Evolutionary conservation across 352 stramenopile species (phyloP).

Genomic region (Globisporangium abappressorium): DNA sequence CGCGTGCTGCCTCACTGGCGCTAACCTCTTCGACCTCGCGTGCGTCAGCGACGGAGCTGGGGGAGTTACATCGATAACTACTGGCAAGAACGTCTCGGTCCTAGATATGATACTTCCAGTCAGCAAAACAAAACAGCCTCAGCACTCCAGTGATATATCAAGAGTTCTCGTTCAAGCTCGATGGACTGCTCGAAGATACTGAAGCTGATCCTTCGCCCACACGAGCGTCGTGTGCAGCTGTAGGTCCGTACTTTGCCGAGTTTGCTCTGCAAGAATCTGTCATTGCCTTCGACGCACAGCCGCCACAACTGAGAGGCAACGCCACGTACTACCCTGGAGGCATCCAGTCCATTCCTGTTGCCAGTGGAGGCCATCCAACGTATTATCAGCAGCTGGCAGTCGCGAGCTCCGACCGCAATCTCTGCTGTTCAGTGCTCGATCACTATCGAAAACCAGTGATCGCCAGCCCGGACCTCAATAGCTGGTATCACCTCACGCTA

Average conservation of each 20-base stretch:
- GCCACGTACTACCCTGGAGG: constrained; percentile 10
- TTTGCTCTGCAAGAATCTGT: neutral
- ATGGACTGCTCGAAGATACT: neutral
- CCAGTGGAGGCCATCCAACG: constrained; percentile 30
- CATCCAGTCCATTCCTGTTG: constrained; percentile 29
- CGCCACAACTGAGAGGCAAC: neutral
- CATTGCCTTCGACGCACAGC: neutral
- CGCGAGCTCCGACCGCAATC: constrained; percentile 31
- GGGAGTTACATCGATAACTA: neutral
- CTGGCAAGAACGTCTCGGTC: neutral
- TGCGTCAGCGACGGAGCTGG: neutral
- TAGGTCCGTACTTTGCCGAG: too few species aligned
- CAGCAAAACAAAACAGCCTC: neutral
- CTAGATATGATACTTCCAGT: neutral
- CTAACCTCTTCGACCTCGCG: neutral
- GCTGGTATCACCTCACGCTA: constrained; percentile 45
- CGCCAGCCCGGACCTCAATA: constrained; percentile 20
- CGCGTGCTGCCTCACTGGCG: neutral
- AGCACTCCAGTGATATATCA: neutral
- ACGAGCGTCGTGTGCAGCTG: too few species aligned
- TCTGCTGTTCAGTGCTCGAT: constrained; percentile 49
- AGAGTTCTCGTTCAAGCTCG: neutral
- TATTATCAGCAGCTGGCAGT: constrained; percentile 34
- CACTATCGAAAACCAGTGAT: constrained; percentile 17
- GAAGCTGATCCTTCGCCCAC: too few species aligned